Evolutionary conservation across 495 filamentous ascomycete genomes (phyloP).

Genomic region (Xylaria longipes): DNA sequence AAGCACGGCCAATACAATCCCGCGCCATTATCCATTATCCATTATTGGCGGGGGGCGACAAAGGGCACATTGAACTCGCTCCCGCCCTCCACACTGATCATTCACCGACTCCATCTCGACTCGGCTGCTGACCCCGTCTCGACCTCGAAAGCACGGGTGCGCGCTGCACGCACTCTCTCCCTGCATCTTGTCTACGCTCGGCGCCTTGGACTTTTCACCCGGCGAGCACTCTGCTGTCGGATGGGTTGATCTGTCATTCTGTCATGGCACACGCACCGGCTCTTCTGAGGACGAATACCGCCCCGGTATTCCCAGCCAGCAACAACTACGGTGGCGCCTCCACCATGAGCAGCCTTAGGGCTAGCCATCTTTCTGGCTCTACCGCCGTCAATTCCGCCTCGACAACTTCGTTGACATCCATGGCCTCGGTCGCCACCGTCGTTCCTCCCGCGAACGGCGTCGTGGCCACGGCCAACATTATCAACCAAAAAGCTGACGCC

Average conservation of each 20-base stretch:
- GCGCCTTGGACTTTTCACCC: neutral
- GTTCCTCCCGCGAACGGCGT: constrained; percentile 60
- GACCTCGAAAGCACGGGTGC: neutral
- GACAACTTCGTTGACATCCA: constrained; percentile 55
- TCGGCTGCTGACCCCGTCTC: constrained; percentile 5
- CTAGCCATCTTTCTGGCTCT: constrained; percentile 61
- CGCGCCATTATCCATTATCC: constrained; percentile 9
- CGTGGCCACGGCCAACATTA: constrained; percentile 83
- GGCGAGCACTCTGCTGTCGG: constrained; percentile 27
- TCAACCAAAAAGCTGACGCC: constrained; percentile 90
- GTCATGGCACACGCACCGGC: constrained; percentile 58
- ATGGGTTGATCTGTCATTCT: constrained; percentile 54
- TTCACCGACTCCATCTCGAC: neutral
- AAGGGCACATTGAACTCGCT: constrained; percentile 14
- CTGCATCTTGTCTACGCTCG: neutral
- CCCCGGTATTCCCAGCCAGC: constrained; percentile 51
- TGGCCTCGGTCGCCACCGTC: constrained; percentile 50
- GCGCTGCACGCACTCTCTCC: neutral
- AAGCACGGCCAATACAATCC: constrained; percentile 19
- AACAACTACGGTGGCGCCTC: constrained; percentile 46
- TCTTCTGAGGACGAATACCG: constrained; percentile 58
- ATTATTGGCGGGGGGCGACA: constrained; percentile 17
- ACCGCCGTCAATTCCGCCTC: constrained; percentile 53
- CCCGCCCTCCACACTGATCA: neutral
- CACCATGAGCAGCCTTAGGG: constrained; percentile 55